Evolutionary conservation across 2,329 filamentous ascomycete genomes (phyloP).

Genomic region (Colletotrichum salicis): DNA sequence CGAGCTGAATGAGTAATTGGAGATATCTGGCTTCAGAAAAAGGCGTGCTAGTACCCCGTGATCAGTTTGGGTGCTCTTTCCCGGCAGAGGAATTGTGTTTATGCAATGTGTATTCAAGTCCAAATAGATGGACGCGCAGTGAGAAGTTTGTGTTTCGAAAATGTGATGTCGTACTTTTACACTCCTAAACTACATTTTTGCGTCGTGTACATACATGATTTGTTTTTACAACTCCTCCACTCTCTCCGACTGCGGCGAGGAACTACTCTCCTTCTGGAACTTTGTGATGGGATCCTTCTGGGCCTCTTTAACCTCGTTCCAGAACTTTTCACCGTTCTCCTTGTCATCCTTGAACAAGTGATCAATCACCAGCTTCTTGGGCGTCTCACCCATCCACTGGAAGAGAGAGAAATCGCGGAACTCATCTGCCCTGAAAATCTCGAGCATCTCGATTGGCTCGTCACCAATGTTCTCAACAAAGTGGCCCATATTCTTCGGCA

Average conservation of each 20-base stretch:
- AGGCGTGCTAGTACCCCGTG: not conserved
- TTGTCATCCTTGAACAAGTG: conserved; percentile 72
- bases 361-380: conserved; percentile 72
- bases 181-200: not conserved
- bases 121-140: too few relatives aligned
- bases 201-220: not conserved
- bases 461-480: conserved; percentile 86
- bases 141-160: too few relatives aligned
- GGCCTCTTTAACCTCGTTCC: conserved; percentile 69
- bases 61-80: conserved; percentile 37
- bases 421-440: conserved; percentile 77
- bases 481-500: conserved; percentile 81
- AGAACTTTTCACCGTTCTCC: conserved; percentile 70
- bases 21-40: not conserved
- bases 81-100: conserved; percentile 2
- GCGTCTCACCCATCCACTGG: conserved; percentile 81
- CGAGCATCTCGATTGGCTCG: conserved; percentile 78
- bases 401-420: conserved; percentile 80
- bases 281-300: conserved; percentile 66
- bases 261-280: not conserved
- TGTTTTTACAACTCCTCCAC: conserved; percentile 20
- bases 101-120: not conserved
- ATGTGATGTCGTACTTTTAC: not conserved
- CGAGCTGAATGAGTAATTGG: conserved; percentile 46
- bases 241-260: not conserved